These are phyloP conservation scores for Jaapia argillacea DNA, from an alignment of 768 basidiomycete species.

Conservation along the genomic window DNA sequence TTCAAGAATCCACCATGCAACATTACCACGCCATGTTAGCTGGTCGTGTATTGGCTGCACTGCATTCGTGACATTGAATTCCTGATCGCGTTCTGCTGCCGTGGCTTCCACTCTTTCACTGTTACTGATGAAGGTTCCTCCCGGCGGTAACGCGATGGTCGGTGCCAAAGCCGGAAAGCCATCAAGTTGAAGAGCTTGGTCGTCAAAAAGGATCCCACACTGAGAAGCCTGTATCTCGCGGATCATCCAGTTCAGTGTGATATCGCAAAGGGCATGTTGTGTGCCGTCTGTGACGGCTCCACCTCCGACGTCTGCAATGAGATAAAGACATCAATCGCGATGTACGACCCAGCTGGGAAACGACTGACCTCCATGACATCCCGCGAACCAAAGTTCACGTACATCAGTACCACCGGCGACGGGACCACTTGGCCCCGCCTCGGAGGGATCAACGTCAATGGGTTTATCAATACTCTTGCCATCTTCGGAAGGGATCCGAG, in stretches of 20 bases:
- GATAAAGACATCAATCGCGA: too few relatives aligned
- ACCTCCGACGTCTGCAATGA: slow-evolving; percentile 55
- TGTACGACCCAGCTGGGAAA: too few relatives aligned
- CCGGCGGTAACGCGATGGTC: too few relatives aligned
- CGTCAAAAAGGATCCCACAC: slow-evolving; percentile 54
- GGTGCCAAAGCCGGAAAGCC: background rate
- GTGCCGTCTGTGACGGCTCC: slow-evolving; percentile 37
- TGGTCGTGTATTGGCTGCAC: slow-evolving; percentile 45
- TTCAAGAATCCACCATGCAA: slow-evolving; percentile 71
- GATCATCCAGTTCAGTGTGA: slow-evolving; percentile 74
- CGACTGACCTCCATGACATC: slow-evolving; percentile 56
- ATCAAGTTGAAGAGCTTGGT: slow-evolving; percentile 26
- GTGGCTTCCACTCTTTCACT: too few relatives aligned
- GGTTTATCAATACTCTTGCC: too few relatives aligned
- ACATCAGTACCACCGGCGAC: slow-evolving; percentile 34
- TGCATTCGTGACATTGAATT: too few relatives aligned
- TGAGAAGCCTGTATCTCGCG: slow-evolving; percentile 46
- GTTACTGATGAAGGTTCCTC: too few relatives aligned
- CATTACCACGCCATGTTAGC: slow-evolving; percentile 19
- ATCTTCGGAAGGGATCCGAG: too few relatives aligned
- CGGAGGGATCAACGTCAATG: too few relatives aligned
- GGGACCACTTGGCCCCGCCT: too few relatives aligned
- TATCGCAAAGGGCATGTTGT: slow-evolving; percentile 39
- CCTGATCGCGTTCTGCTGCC: slow-evolving; percentile 19
- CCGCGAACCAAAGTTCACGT: slow-evolving; percentile 74